Percentiles rank a stretch among this genome's conserved stretches.
Conservation (phyloP, 345 rosid species). For the Boechera stricta region DNA sequence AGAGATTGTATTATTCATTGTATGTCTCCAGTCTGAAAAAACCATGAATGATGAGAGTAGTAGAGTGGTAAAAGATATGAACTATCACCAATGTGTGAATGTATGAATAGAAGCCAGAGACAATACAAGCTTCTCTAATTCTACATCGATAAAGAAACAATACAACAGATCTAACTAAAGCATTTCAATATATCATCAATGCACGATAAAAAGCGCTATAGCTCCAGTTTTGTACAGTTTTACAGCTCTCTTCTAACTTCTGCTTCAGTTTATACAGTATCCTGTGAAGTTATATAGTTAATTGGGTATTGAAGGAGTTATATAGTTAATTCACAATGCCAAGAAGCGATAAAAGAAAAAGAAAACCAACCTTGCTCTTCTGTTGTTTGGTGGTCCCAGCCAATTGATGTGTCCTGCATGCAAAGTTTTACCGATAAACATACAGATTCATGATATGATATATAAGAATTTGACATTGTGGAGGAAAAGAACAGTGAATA, state of each 20-base stretch:
- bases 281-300: constrained; percentile 22
- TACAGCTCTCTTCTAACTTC: constrained; percentile 39
- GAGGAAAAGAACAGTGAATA: constrained; percentile 11
- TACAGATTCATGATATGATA: constrained; percentile 25
- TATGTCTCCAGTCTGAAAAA: constrained; percentile 8
- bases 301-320: neutral
- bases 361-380: constrained; percentile 50
- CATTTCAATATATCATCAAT: constrained; percentile 23
- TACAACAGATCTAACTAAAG: constrained; percentile 33
- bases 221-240: constrained; percentile 42
- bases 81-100: constrained; percentile 30
- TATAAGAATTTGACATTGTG: constrained; percentile 11
- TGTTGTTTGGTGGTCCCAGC: constrained; percentile 50
- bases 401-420: constrained; percentile 60
- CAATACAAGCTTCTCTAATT: constrained; percentile 18
- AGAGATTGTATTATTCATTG: constrained; percentile 22
- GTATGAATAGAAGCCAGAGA: constrained; percentile 32
- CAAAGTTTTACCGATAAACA: constrained; percentile 16
- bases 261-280: constrained; percentile 38
- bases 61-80: constrained; percentile 11
- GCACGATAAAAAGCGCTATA: neutral
- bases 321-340: neutral
- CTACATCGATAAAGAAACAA: constrained; percentile 29
- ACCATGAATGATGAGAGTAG: constrained; percentile 2
- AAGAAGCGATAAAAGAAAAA: constrained; percentile 1